Base-by-base conservation (phyloP, 192 early-diverging fungal species). In the Chytriomyces sp. region DNA sequence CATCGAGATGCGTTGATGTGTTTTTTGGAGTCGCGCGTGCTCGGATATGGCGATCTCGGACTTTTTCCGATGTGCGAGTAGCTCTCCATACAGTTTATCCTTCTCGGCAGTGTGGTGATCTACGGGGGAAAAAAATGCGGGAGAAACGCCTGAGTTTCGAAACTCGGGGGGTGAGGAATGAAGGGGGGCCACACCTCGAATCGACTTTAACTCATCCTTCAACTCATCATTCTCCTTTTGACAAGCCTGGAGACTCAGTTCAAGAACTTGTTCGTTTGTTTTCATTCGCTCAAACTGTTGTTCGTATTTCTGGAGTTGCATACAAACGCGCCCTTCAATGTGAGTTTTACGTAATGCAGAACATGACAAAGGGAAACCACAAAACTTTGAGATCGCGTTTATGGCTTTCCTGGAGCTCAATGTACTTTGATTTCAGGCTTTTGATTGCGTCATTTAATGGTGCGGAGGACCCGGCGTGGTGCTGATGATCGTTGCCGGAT, bases 361-460 rank as follows among this genome's bases (percentile, higher is more conserved):
- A 5, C 13, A 20, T 57, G 53, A 57, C 13, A 13, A 57, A 57
- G 53, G 20, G 20, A 3, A 57, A n/a, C 53, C 53, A n/a, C 53
- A 13, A 57, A 44, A 87, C 86, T 79, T 85, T 69, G 23, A 85
- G 67, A 50, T 88, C 83, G 24, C 64, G n/a, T 61, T 84, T 86
- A 67, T 86, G 75, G 20, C 44, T 73, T 44, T 88, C 86, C 75
- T 88, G 85, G n/a, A 88, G 70, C 61, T 88, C 85, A 47, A 87
- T 78, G 64, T 88, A 88, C 67, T 88, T 87, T 24, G 45, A 44
- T 65, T 86, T 85, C 43, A 88, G 60, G 18, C 76, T 77, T 63
- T 81, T 72, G 47, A 88, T 84, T 8, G 78, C 83, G 24, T 87
- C 85, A 28, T 87, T 87, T 0, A 88, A 76, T 1, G 84, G 81